Evolutionary conservation across 2,329 filamentous ascomycete species (phyloP).

Genomic region (Alternaria postmessia): DNA sequence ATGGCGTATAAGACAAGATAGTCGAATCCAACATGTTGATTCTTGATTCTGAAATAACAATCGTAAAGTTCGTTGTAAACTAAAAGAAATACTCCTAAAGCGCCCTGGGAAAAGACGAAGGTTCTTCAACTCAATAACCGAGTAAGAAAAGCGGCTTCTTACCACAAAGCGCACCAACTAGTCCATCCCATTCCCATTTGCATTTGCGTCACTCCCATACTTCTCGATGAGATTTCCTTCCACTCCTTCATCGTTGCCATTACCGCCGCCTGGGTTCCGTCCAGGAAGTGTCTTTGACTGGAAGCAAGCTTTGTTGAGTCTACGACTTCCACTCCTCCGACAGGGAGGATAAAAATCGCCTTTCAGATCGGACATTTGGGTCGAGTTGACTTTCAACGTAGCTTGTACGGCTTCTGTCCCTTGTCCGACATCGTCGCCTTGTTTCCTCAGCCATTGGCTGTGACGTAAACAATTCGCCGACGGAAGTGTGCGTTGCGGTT

Average conservation of each 20-base stretch:
- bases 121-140: neutral
- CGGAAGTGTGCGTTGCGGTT: neutral
- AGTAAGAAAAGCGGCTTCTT: neutral
- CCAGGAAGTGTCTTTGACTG: constrained; percentile 1
- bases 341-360: no score
- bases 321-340: neutral
- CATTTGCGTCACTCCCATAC: neutral
- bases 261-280: constrained; percentile 1
- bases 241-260: neutral
- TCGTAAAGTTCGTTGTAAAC: neutral
- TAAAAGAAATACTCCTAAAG: neutral
- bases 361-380: no score
- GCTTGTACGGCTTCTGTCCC: constrained; percentile 25
- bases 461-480: constrained; percentile 21
- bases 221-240: neutral
- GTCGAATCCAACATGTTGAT: neutral
- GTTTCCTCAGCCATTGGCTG: constrained; percentile 33
- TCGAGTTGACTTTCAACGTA: neutral
- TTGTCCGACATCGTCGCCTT: constrained; percentile 29
- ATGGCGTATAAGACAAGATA: neutral
- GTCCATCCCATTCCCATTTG: neutral
- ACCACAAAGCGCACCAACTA: neutral
- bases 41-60: neutral
- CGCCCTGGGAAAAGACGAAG: neutral
- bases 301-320: constrained; percentile 11